These are phyloP conservation scores for Magnusiomyces starmeri DNA, from an alignment of 1,139 yeast genomes.

Conservation along the genomic window DNA sequence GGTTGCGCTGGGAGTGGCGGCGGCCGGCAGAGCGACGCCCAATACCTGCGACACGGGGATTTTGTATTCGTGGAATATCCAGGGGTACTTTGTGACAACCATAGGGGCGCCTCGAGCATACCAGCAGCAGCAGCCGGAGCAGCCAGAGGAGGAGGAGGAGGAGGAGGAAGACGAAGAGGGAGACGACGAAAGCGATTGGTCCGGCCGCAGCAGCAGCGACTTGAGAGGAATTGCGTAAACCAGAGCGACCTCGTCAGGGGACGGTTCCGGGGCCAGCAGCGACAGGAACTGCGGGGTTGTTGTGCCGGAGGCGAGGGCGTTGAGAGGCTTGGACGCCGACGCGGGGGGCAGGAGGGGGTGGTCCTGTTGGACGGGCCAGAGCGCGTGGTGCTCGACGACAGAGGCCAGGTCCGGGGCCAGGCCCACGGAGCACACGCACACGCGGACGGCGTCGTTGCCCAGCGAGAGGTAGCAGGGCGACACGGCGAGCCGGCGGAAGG, in stretches of 20 bases:
- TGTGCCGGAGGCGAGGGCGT: background rate
- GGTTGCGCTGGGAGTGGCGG: background rate
- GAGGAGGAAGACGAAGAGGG: too few species aligned
- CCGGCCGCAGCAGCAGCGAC: slow-evolving; percentile 15
- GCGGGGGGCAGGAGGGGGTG: background rate
- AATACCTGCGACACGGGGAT: slow-evolving; percentile 2
- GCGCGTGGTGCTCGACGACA: too few species aligned
- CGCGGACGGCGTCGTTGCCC: slow-evolving; percentile 69
- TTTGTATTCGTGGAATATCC: slow-evolving; percentile 15
- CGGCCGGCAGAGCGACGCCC: background rate
- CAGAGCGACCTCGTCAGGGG: slow-evolving; percentile 25
- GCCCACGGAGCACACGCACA: slow-evolving; percentile 52
- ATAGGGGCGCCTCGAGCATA: slow-evolving; percentile 9
- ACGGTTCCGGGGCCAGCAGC: slow-evolving; percentile 19
- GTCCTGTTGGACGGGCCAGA: too few species aligned
- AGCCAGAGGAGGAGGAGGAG: too few species aligned
- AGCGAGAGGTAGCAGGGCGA: slow-evolving; percentile 71
- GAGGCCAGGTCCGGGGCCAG: background rate
- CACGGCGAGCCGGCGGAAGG: slow-evolving; percentile 44
- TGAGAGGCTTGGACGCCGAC: background rate
- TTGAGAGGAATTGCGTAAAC: slow-evolving; percentile 23
- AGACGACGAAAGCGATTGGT: too few species aligned
- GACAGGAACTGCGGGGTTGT: background rate
- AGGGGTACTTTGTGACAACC: slow-evolving; percentile 1
- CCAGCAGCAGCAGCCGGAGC: too few species aligned